These are phyloP conservation scores for Microthlaspi erraticum DNA, from an alignment of 345 rosid genomes.

Conservation along the genomic window DNA sequence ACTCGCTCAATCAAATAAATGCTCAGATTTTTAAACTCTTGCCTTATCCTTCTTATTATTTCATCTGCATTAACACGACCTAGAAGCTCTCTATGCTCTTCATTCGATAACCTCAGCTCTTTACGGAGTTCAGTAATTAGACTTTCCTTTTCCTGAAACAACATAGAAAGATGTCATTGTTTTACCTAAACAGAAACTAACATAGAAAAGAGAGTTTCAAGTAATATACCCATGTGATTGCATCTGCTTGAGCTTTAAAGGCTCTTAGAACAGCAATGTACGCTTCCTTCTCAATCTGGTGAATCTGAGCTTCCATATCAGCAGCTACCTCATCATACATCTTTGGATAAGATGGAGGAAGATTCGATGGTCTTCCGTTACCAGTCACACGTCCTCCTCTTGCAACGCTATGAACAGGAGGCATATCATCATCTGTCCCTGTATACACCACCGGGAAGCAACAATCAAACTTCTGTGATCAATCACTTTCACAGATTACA, in stretches of 20 bases:
- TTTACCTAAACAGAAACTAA: constrained; percentile 43
- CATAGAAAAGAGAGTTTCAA: constrained; percentile 37
- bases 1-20: constrained; percentile 11
- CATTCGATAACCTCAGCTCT: constrained; percentile 79
- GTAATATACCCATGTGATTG: constrained; percentile 80
- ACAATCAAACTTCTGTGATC: neutral
- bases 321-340: constrained; percentile 63
- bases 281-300: constrained; percentile 87
- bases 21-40: constrained; percentile 28
- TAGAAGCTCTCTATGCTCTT: constrained; percentile 91
- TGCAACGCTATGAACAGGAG: constrained; percentile 75
- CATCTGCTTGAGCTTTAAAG: constrained; percentile 96
- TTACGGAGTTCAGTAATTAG: constrained; percentile 84
- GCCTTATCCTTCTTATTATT: constrained; percentile 73
- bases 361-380: constrained; percentile 65
- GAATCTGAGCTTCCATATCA: constrained; percentile 91
- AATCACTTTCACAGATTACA: constrained; percentile 3
- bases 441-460: constrained; percentile 29
- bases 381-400: constrained; percentile 67
- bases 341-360: constrained; percentile 61
- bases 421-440: constrained; percentile 92
- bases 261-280: constrained; percentile 82
- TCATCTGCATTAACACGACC: constrained; percentile 77
- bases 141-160: constrained; percentile 86
- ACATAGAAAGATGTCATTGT: constrained; percentile 46